Conservation (phyloP, 2,329 filamentous ascomycete genomes). For the Aplosporella prunicola region DNA sequence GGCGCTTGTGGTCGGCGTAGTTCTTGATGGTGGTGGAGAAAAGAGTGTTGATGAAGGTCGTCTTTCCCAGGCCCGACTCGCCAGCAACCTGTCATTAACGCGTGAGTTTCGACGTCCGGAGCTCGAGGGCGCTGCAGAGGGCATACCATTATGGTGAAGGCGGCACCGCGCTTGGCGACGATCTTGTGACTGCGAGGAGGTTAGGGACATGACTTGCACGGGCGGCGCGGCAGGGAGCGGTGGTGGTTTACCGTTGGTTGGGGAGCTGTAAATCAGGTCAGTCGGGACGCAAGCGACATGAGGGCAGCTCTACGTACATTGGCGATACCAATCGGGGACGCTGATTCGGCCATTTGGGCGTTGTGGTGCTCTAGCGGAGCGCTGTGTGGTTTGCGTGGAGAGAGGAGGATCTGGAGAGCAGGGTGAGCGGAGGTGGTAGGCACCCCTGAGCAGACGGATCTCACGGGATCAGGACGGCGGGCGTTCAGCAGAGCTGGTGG, state of each 20-base stretch:
- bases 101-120: constrained; percentile 14
- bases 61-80: constrained; percentile 97
- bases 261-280: constrained; percentile 46
- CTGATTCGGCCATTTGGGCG: constrained; percentile 51
- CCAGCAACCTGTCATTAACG: constrained; percentile 67
- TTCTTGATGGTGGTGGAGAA: constrained; percentile 99
- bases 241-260: constrained; percentile 52
- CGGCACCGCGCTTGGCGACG: constrained; percentile 77
- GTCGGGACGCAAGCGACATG: constrained; percentile 11
- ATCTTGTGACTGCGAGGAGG: constrained; percentile 53
- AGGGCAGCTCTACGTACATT: constrained; percentile 45
- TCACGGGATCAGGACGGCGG: constrained; percentile 1
- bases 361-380: constrained; percentile 10
- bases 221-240: constrained; percentile 3
- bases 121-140: constrained; percentile 2
- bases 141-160: constrained; percentile 97
- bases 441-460: constrained; percentile 7
- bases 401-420: constrained; percentile 6
- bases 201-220: constrained; percentile 25
- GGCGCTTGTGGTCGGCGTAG: constrained; percentile 99
- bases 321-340: constrained; percentile 63
- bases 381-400: constrained; percentile 2
- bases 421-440: constrained; percentile 5
- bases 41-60: constrained; percentile 99
- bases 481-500: background rate